Evolutionary conservation across 345 rosid species (phyloP).

Genomic region (Kandelia obovata): DNA sequence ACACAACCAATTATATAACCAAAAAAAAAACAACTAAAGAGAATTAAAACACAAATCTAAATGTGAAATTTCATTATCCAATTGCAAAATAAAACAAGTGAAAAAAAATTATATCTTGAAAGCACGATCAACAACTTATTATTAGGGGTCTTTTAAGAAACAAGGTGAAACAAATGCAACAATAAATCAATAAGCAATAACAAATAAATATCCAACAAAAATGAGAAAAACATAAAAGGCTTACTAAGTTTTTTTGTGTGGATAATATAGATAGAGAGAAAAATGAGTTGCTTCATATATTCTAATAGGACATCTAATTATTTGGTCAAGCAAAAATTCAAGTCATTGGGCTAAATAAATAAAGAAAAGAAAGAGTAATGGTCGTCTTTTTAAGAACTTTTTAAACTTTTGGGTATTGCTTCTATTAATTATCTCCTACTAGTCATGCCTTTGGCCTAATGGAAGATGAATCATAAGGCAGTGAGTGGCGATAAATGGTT

Average conservation of each 20-base stretch:
- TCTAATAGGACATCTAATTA: no score
- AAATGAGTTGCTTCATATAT: no score
- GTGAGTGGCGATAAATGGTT: slow-evolving; percentile 19
- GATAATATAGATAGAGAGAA: no score
- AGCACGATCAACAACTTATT: neutral
- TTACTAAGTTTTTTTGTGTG: slow-evolving; percentile 22
- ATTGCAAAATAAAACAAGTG: neutral
- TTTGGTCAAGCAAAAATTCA: no score
- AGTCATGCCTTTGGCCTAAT: neutral
- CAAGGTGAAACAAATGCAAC: neutral
- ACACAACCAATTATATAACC: slow-evolving; percentile 1
- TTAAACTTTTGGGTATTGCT: neutral
- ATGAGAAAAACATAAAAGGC: neutral
- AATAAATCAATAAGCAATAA: neutral
- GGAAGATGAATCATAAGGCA: neutral
- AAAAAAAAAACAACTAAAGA: neutral
- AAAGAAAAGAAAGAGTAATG: no score
- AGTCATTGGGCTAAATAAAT: no score
- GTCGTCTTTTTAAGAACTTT: neutral
- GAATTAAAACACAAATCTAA: slow-evolving; percentile 6
- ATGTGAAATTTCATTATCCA: neutral
- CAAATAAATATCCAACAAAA: neutral
- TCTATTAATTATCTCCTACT: neutral
- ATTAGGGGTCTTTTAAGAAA: slow-evolving; percentile 5
- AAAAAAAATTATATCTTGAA: neutral